Evolutionary conservation across 805 yeast genomes (phyloP).

Genomic region (Debaryomyces castellii): DNA sequence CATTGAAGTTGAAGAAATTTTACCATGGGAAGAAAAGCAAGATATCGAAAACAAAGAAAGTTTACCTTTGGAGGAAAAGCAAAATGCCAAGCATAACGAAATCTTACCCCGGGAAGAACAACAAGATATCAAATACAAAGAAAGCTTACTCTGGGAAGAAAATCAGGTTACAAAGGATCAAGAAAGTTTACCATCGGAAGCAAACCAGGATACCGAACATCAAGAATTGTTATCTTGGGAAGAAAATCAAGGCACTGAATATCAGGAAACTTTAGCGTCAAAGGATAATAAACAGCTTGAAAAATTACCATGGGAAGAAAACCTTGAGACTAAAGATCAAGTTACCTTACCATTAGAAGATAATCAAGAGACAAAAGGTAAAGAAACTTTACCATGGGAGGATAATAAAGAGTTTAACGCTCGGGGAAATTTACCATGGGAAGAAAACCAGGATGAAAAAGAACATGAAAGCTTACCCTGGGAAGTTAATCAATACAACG

Average conservation of each 20-base stretch:
- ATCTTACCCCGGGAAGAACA: background rate
- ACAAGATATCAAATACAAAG: background rate
- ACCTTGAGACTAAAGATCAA: background rate
- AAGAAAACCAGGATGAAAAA: background rate
- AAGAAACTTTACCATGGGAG: background rate
- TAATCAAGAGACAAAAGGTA: background rate
- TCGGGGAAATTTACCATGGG: background rate
- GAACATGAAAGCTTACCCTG: slow-evolving; percentile 6
- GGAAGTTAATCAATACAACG: slow-evolving; percentile 4
- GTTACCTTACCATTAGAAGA: too few relatives aligned
- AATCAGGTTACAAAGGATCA: background rate
- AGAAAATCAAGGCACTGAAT: background rate
- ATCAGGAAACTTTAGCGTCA: too few relatives aligned
- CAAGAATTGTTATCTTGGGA: too few relatives aligned
- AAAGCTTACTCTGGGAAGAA: slow-evolving; percentile 1
- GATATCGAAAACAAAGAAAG: background rate
- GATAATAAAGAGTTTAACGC: background rate
- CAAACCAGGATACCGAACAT: background rate
- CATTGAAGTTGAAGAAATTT: background rate
- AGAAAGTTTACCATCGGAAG: background rate
- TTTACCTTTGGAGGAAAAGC: background rate
- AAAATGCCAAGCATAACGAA: background rate
- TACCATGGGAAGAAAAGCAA: background rate
- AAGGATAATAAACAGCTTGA: too few relatives aligned
- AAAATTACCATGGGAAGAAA: too few relatives aligned